These are phyloP conservation scores for Aphelidium insulamus DNA, from an alignment of 371 early-diverging fungal genomes.

Conservation along the genomic window DNA sequence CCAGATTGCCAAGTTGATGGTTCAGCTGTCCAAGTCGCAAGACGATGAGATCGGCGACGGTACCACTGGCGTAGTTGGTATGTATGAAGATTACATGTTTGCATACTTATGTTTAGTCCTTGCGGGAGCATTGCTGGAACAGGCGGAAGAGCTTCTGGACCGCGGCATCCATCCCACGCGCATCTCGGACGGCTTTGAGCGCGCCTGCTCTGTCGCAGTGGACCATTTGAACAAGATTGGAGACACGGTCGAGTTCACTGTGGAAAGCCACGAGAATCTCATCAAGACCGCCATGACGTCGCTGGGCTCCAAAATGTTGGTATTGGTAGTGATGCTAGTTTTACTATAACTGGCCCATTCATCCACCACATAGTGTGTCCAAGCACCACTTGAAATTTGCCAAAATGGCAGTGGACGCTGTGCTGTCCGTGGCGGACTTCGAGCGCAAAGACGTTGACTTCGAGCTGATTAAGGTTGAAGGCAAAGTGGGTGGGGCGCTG, in stretches of 20 bases:
- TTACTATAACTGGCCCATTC: too few species aligned
- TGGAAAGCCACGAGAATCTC: constrained; percentile 58
- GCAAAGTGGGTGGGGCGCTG: constrained; percentile 90
- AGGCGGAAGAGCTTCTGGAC: constrained; percentile 86
- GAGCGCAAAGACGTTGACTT: constrained; percentile 99
- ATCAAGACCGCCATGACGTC: constrained; percentile 94
- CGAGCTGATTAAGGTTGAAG: constrained; percentile 97
- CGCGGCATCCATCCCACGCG: constrained; percentile 98
- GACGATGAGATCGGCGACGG: constrained; percentile 99
- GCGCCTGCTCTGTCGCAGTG: constrained; percentile 82
- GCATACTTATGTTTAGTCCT: constrained; percentile 40
- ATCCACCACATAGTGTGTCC: constrained; percentile 84
- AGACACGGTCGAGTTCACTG: constrained; percentile 67
- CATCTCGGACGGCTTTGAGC: constrained; percentile 96
- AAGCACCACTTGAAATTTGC: constrained; percentile 94
- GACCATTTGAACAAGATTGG: constrained; percentile 75
- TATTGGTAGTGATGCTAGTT: background rate
- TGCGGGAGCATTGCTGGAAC: constrained; percentile 93
- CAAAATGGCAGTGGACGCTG: constrained; percentile 93
- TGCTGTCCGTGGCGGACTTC: constrained; percentile 89
- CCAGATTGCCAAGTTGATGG: constrained; percentile 94
- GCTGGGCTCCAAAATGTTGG: constrained; percentile 94
- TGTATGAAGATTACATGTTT: constrained; percentile 4
- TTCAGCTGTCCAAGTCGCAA: constrained; percentile 94
- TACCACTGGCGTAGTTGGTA: constrained; percentile 97